These are phyloP conservation scores for Ottelia alismoides DNA, from an alignment of 106 monocot species.

Conservation along the genomic window DNA sequence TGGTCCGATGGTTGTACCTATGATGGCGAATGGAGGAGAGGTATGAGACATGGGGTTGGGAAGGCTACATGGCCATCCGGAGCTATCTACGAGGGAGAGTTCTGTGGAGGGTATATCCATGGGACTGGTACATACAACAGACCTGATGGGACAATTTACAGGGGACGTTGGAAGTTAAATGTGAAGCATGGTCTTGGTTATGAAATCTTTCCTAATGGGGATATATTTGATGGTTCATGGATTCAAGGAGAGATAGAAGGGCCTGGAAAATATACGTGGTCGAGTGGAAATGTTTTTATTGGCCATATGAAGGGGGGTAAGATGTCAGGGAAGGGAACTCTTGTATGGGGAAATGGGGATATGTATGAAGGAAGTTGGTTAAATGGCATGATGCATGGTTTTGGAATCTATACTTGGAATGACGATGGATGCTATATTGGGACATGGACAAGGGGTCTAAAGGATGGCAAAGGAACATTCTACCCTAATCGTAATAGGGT, in stretches of 20 bases:
- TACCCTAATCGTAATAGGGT: constrained; percentile 73
- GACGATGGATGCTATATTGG: constrained; percentile 85
- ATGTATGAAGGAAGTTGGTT: constrained; percentile 86
- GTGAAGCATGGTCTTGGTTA: constrained; percentile 74
- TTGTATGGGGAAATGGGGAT: constrained; percentile 91
- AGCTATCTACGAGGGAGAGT: constrained; percentile 77
- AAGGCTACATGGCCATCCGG: constrained; percentile 74
- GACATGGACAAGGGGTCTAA: constrained; percentile 93
- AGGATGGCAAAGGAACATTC: constrained; percentile 91
- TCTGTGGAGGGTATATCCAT: constrained; percentile 84
- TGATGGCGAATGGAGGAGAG: constrained; percentile 85
- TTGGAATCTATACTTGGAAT: constrained; percentile 87
- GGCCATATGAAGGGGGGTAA: constrained; percentile 84
- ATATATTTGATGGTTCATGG: constrained; percentile 90
- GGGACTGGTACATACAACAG: constrained; percentile 58
- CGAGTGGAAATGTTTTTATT: constrained; percentile 57
- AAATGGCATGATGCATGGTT: constrained; percentile 88
- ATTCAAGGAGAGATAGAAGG: constrained; percentile 88
- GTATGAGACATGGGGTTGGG: constrained; percentile 94
- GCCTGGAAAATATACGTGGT: constrained; percentile 83
- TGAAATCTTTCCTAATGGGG: constrained; percentile 78
- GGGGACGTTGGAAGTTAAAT: constrained; percentile 86
- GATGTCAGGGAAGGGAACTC: constrained; percentile 83
- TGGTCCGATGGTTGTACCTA: constrained; percentile 85
- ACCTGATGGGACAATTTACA: constrained; percentile 48